Base-by-base conservation (phyloP, 2,329 filamentous ascomycete species). In the Chrysoporthe puriensis region DNA sequence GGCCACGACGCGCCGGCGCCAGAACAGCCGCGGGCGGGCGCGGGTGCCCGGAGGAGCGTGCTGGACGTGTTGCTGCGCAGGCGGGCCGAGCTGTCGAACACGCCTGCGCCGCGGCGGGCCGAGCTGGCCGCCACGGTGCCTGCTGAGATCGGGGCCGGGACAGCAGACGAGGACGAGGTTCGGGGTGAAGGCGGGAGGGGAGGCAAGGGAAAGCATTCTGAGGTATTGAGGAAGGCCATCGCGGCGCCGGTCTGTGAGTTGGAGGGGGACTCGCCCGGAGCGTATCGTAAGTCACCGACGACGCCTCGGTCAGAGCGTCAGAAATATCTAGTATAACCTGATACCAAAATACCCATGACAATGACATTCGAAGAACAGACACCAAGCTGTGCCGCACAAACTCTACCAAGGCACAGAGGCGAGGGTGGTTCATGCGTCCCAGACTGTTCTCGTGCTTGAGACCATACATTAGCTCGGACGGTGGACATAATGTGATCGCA, bases 81-180 rank as follows among this genome's bases (percentile, higher is more conserved):
- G 50, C 50, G 50, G 21, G 48, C 48, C 3, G 48, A 52, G 13
- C 48, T 52, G 4, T 52, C 48, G 21, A 52, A n/a, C n/a, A 52
- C 48, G 48, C 48, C 48, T 52, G 48, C 48, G 48, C 48, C 48
- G 48, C 48, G 48, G 48, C 48, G 48, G 50, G 21, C 50, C 9
- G 50, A 54, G 50, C 50, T 54, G 50, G 50, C 50, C 32, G 50
- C 50, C 26, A 54, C 32, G 50, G 50, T 54, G 21, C 26, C 50
- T 3, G 26, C 14, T 1, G 50, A 54, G 26, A 16, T 54, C 21
- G 21, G 26, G 3, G 32, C 26, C 21, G 26, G 13, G 13, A 54
- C 21, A 21, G 50, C n/a, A 7, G 1, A 13, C 14, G 26, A 9
- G 11, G 21, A 5, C 16, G 16, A n/a, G 44, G 16, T 8, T 9